Percentiles rank a stretch among this genome's conserved stretches.
Evolutionary conservation across 1,284 basidiomycete species (phyloP).

Genomic region (Trametes pubescens): DNA sequence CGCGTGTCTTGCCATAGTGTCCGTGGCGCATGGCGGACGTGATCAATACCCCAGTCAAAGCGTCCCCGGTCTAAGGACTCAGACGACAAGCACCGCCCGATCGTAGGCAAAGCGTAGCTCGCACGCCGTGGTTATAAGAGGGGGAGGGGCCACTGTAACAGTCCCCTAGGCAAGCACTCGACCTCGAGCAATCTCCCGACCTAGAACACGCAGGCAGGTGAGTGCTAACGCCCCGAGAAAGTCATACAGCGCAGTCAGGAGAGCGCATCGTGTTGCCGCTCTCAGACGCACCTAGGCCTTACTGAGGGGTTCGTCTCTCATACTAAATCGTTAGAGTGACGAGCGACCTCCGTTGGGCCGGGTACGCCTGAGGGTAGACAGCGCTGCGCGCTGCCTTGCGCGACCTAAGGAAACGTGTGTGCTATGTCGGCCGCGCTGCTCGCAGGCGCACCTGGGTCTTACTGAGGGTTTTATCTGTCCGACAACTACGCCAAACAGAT

Average conservation of each 20-base stretch:
- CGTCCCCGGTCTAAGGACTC: no score
- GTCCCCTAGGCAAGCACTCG: no score
- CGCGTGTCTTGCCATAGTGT: no score
- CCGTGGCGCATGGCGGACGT: no score
- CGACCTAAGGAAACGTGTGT: background rate
- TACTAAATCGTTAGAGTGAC: background rate
- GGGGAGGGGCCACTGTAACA: no score
- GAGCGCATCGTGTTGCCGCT: background rate
- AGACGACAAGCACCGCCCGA: no score
- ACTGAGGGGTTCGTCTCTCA: constrained; percentile 12
- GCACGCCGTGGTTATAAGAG: no score
- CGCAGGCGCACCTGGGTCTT: constrained; percentile 8
- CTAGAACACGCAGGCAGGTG: background rate
- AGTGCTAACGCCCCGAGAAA: background rate
- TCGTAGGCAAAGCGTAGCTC: no score
- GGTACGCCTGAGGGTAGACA: background rate
- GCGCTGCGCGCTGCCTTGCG: background rate
- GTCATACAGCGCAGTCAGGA: background rate
- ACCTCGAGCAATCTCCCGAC: no score
- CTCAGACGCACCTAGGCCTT: constrained; percentile 4
- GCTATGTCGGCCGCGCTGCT: background rate
- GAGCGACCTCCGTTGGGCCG: constrained; percentile 13
- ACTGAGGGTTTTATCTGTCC: constrained; percentile 13
- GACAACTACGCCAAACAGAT: constrained; percentile 4
- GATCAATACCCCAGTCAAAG: no score